phyloP scores from a whole-genome alignment of 2,329 filamentous ascomycete species.

The Sporothrix globosa region DNA sequence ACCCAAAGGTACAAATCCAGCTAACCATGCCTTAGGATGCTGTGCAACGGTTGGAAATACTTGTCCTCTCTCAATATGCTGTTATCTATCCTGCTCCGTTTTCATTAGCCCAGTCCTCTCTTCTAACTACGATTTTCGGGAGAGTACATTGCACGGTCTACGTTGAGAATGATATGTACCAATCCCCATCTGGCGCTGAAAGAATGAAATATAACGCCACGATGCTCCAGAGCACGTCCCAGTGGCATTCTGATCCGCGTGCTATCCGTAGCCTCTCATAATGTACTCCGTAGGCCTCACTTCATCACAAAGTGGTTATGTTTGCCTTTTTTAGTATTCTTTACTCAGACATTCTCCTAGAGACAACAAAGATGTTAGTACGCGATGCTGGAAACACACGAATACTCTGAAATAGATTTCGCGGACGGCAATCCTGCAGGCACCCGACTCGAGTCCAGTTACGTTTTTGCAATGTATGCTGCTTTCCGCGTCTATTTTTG shows the following conservation, averaged over 20 bases:
- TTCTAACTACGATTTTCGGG: too few relatives aligned
- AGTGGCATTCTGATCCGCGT: neutral
- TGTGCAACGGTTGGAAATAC: neutral
- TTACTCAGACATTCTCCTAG: neutral
- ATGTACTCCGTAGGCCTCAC: neutral
- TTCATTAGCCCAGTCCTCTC: too few relatives aligned
- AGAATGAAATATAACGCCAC: slow-evolving; percentile 20
- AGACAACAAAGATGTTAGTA: neutral
- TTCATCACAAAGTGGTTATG: neutral
- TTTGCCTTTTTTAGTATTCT: neutral
- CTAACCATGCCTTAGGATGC: neutral
- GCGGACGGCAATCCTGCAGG: neutral
- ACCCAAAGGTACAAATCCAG: neutral
- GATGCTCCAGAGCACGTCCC: neutral
- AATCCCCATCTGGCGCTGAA: neutral
- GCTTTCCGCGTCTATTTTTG: slow-evolving; percentile 15
- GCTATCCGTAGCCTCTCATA: neutral
- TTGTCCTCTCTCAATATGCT: neutral
- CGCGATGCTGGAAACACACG: neutral
- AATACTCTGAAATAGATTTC: neutral
- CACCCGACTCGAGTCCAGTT: slow-evolving; percentile 16
- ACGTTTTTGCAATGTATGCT: neutral
- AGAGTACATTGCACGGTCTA: too few relatives aligned
- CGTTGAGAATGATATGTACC: neutral
- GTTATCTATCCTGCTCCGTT: neutral